These are phyloP conservation scores for Salix exigua DNA, from an alignment of 345 rosid species.

Conservation along the genomic window DNA sequence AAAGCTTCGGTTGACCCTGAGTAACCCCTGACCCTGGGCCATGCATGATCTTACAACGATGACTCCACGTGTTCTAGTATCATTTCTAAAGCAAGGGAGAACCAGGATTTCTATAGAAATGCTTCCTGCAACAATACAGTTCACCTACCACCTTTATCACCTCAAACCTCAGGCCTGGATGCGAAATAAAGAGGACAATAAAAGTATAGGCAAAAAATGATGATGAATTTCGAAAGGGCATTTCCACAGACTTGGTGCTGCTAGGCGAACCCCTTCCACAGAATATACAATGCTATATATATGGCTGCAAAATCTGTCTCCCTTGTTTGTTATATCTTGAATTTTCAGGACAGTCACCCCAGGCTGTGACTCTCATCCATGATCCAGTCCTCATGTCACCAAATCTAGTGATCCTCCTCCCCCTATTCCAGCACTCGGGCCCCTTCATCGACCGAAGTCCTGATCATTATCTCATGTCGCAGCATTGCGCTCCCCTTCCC, in stretches of 20 bases:
- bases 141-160: not conserved
- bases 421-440: not conserved
- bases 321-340: not conserved
- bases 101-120: not conserved
- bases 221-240: conserved; percentile 7
- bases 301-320: conserved; percentile 17
- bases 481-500: conserved; percentile 62
- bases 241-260: not conserved
- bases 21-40: too few species aligned
- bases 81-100: not conserved
- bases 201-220: not conserved
- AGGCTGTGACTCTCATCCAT: not conserved
- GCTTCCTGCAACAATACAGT: not conserved
- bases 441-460: not conserved
- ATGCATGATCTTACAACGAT: too few species aligned
- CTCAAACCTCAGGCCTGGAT: not conserved
- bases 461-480: conserved; percentile 67
- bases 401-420: not conserved
- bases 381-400: not conserved
- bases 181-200: not conserved
- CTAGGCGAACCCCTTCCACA: not conserved
- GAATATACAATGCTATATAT: conserved; percentile 21
- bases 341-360: not conserved
- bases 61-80: not conserved
- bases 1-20: too few species aligned